Percentiles rank a stretch among this genome's conserved stretches.
Evolutionary conservation across 768 basidiomycete genomes (phyloP).

Genomic region (Psilocybe cyanescens): DNA sequence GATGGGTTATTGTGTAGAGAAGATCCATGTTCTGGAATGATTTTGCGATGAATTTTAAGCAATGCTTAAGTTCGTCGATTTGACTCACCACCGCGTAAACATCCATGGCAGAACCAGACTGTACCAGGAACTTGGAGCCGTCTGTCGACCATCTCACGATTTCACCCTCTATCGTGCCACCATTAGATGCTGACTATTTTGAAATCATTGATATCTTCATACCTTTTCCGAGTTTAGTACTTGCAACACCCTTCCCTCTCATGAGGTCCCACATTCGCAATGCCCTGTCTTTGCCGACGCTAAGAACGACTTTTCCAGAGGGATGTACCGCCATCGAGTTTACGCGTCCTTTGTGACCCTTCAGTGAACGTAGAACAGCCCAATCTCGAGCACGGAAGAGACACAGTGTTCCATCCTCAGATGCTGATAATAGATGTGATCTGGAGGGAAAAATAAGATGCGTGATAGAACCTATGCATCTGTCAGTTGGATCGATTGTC

Average conservation of each 20-base stretch:
- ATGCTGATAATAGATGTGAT: slow-evolving; percentile 89
- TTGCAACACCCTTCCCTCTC: slow-evolving; percentile 89
- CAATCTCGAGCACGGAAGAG: slow-evolving; percentile 95
- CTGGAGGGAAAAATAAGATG: slow-evolving; percentile 84
- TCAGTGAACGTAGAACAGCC: slow-evolving; percentile 84
- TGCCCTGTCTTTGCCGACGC: slow-evolving; percentile 88
- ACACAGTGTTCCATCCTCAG: slow-evolving; percentile 89
- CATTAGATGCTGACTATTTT: neutral
- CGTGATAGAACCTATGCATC: slow-evolving; percentile 82
- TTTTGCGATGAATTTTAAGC: neutral
- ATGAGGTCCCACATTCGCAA: slow-evolving; percentile 99
- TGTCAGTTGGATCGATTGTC: neutral
- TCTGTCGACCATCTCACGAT: slow-evolving; percentile 85
- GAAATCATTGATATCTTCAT: slow-evolving; percentile 13
- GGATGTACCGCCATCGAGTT: slow-evolving; percentile 93
- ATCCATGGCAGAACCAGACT: slow-evolving; percentile 75
- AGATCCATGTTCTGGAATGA: slow-evolving; percentile 73
- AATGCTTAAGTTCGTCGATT: neutral
- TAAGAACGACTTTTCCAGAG: slow-evolving; percentile 88
- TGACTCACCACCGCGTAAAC: slow-evolving; percentile 74
- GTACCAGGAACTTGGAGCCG: slow-evolving; percentile 82
- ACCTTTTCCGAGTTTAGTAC: slow-evolving; percentile 91
- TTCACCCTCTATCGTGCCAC: slow-evolving; percentile 73
- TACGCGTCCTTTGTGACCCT: slow-evolving; percentile 93
- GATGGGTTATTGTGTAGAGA: slow-evolving; percentile 72